These are phyloP conservation scores for Lepiota brunneoincarnata DNA, from an alignment of 768 basidiomycete species.

Conservation along the genomic window DNA sequence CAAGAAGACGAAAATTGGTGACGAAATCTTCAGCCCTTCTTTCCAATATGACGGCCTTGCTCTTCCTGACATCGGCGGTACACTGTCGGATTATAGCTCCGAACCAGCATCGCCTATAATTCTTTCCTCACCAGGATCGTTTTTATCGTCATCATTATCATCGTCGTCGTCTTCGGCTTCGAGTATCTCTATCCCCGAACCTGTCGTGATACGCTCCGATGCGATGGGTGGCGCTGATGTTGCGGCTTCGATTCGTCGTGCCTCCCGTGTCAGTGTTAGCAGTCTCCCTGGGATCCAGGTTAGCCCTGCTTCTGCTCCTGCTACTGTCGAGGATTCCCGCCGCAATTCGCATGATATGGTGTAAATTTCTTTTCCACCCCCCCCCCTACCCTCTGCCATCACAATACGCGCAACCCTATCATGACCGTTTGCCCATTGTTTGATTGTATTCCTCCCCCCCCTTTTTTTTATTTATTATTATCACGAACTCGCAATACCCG, in stretches of 20 bases:
- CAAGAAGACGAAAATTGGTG: slow-evolving; percentile 31
- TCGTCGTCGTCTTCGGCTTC: slow-evolving; percentile 33
- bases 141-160: too few relatives aligned
- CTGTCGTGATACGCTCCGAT: slow-evolving; percentile 22
- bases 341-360: slow-evolving; percentile 8
- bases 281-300: neutral
- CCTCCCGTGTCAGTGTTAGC: slow-evolving; percentile 12
- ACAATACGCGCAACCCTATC: too few relatives aligned
- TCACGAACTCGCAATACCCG: too few relatives aligned
- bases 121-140: slow-evolving; percentile 29
- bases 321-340: neutral
- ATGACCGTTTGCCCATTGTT: too few relatives aligned
- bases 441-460: too few relatives aligned
- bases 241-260: slow-evolving; percentile 24
- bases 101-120: slow-evolving; percentile 20
- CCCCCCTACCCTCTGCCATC: neutral
- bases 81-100: slow-evolving; percentile 33
- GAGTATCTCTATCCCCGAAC: slow-evolving; percentile 26
- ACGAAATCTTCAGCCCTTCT: slow-evolving; percentile 30
- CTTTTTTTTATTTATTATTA: too few relatives aligned
- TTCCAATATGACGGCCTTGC: slow-evolving; percentile 34
- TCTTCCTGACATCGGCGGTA: slow-evolving; percentile 36
- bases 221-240: slow-evolving; percentile 23
- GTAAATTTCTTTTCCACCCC: neutral
- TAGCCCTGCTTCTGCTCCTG: neutral